A percentile compares a stretch with the other conserved stretches of the same genome.
phyloP scores from a whole-genome alignment of 495 filamentous ascomycete genomes.

The Glutinoglossum americanum region DNA sequence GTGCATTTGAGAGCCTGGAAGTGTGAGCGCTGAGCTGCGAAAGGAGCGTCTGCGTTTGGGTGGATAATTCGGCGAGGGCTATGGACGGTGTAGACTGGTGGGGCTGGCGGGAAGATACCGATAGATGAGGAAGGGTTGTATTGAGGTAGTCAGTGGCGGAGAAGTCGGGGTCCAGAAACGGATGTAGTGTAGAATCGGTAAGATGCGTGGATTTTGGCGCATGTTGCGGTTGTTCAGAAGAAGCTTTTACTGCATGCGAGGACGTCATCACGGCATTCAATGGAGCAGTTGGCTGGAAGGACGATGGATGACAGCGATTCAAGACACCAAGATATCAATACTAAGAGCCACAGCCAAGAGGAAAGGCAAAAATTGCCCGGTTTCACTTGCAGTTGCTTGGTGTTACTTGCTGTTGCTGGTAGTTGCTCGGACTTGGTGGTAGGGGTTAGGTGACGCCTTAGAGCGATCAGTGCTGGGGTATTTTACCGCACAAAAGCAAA shows the following conservation, averaged over 20 bases:
- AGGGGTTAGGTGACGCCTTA: no score
- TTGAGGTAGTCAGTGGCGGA: slow-evolving; percentile 45
- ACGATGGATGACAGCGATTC: neutral
- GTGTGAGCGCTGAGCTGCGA: slow-evolving; percentile 78
- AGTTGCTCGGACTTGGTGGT: no score
- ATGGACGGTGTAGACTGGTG: slow-evolving; percentile 27
- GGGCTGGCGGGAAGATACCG: slow-evolving; percentile 31
- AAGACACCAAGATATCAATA: neutral
- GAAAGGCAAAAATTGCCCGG: no score
- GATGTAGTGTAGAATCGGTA: neutral
- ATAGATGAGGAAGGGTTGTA: slow-evolving; percentile 62
- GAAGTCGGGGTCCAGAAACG: slow-evolving; percentile 4
- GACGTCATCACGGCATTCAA: neutral
- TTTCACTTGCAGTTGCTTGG: no score
- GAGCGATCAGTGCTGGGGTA: neutral
- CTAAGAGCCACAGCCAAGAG: no score
- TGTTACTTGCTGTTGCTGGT: no score
- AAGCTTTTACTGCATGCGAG: neutral
- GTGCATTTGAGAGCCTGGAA: slow-evolving; percentile 52
- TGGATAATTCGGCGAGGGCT: slow-evolving; percentile 52
- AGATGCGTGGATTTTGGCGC: slow-evolving; percentile 1
- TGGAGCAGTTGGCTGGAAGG: neutral
- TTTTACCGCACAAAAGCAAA: no score
- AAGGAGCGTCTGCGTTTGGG: slow-evolving; percentile 63
- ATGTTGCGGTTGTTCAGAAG: neutral